Evolutionary conservation across 108 stramenopile genomes (phyloP).

Genomic region (Pseudonitzschia pungens): DNA sequence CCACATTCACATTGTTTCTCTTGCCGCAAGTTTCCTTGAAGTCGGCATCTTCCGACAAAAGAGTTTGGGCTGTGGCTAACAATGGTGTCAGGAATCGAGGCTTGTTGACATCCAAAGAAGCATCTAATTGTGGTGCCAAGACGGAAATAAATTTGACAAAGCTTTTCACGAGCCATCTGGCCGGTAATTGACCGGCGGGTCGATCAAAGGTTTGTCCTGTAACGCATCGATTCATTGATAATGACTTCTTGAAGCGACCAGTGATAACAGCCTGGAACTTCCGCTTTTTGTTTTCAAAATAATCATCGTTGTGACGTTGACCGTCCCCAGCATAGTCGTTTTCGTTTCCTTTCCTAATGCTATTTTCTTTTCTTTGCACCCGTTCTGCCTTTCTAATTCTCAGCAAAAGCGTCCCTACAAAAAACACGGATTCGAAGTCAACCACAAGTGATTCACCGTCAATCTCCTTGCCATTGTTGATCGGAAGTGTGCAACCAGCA

Average conservation of each 20-base stretch:
- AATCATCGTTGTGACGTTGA: conserved; percentile 6
- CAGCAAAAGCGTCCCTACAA: conserved; percentile 54
- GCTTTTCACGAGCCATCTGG: conserved; percentile 42
- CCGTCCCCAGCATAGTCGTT: not conserved
- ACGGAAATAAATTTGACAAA: conserved; percentile 43
- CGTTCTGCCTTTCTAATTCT: conserved; percentile 36
- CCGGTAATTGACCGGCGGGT: conserved; percentile 48
- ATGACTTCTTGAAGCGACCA: conserved; percentile 48
- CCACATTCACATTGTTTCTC: not conserved
- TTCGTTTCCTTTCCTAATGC: not conserved
- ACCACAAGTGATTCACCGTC: conserved; percentile 51
- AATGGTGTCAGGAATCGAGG: conserved; percentile 65
- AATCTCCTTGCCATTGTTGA: conserved; percentile 55
- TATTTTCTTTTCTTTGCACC: not conserved
- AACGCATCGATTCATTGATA: conserved; percentile 51
- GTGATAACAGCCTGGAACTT: conserved; percentile 60
- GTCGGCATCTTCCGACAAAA: conserved; percentile 17
- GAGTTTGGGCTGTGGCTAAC: conserved; percentile 59
- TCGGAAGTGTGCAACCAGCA: conserved; percentile 50
- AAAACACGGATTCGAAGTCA: conserved; percentile 62
- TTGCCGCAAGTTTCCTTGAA: not conserved
- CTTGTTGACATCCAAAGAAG: conserved; percentile 46
- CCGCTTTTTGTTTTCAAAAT: conserved; percentile 55
- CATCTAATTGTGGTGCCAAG: conserved; percentile 47
- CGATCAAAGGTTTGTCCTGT: conserved; percentile 61